A percentile compares a stretch with the other conserved stretches of the same genome.
phyloP scores from a whole-genome alignment of 2,329 filamentous ascomycete genomes.

The Pseudocercospora fijiensis region DNA sequence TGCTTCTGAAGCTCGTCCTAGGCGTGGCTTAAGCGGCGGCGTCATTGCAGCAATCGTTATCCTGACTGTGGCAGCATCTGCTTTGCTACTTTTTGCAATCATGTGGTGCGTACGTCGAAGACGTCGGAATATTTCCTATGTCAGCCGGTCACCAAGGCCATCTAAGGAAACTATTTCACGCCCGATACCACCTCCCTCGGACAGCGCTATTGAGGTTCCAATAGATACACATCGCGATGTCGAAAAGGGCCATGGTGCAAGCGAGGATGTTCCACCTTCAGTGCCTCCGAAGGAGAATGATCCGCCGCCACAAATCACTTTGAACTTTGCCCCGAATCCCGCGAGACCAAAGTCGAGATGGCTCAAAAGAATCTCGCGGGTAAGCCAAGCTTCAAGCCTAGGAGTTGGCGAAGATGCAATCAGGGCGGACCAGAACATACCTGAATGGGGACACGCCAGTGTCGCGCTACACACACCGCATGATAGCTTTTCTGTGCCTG shows the following conservation, averaged over 20 bases:
- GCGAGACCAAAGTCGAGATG: constrained; percentile 29
- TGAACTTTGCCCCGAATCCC: constrained; percentile 36
- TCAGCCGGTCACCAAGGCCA: constrained; percentile 20
- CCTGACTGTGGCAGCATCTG: constrained; percentile 32
- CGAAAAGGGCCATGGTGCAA: constrained; percentile 39
- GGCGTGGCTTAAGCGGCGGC: constrained; percentile 20
- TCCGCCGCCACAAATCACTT: constrained; percentile 42
- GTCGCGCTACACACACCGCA: constrained; percentile 42
- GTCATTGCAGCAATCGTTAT: constrained; percentile 39
- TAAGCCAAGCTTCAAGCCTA: constrained; percentile 40
- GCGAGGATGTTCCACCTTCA: constrained; percentile 4
- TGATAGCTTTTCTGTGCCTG: constrained; percentile 47
- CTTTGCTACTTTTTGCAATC: constrained; percentile 27
- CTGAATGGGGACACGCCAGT: constrained; percentile 41
- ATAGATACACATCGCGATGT: constrained; percentile 38
- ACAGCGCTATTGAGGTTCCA: constrained; percentile 29
- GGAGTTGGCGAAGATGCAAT: constrained; percentile 43
- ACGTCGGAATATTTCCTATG: constrained; percentile 20
- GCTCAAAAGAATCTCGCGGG: constrained; percentile 37
- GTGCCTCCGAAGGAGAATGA: constrained; percentile 26
- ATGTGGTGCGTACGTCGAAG: constrained; percentile 33
- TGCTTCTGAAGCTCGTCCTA: background rate
- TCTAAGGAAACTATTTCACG: constrained; percentile 43
- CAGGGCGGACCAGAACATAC: constrained; percentile 41
- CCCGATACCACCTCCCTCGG: constrained; percentile 41